Evolutionary conservation across 768 basidiomycete genomes (phyloP).

Genomic region (Podaxis sp.): DNA sequence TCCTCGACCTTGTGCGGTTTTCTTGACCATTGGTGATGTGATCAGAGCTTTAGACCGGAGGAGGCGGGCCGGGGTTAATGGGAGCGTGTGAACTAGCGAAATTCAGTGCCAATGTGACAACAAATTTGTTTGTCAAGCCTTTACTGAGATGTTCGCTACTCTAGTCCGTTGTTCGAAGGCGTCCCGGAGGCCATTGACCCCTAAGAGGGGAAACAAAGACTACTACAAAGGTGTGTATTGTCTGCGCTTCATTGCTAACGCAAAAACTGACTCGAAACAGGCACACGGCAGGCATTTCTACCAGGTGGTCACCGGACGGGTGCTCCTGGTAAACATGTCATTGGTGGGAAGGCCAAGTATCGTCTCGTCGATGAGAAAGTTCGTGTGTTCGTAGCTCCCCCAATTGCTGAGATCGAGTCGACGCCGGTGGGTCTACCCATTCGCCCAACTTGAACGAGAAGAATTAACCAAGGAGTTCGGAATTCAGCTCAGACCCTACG

Average conservation of each 20-base stretch:
- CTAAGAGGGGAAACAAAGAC: slow-evolving; percentile 92
- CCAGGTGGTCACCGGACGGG: slow-evolving; percentile 86
- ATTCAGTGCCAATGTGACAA: neutral
- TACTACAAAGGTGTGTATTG: slow-evolving; percentile 82
- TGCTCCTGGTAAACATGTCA: slow-evolving; percentile 81
- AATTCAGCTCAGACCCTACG: slow-evolving; percentile 67
- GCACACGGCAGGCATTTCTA: slow-evolving; percentile 77
- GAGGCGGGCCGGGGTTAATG: neutral
- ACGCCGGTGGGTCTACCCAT: slow-evolving; percentile 44
- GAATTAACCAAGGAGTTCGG: neutral
- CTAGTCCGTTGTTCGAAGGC: slow-evolving; percentile 74
- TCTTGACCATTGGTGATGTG: slow-evolving; percentile 34
- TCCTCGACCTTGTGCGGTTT: slow-evolving; percentile 27
- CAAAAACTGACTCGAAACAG: slow-evolving; percentile 30
- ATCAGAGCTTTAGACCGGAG: neutral
- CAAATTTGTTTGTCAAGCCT: slow-evolving; percentile 12
- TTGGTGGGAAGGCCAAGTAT: slow-evolving; percentile 76
- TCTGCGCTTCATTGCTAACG: neutral
- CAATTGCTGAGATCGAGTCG: slow-evolving; percentile 52
- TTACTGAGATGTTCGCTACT: slow-evolving; percentile 60
- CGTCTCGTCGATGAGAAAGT: slow-evolving; percentile 79
- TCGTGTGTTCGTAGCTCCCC: slow-evolving; percentile 79
- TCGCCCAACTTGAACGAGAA: neutral
- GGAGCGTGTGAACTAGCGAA: neutral
- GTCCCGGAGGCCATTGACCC: slow-evolving; percentile 73